Evolutionary conservation across 2,329 filamentous ascomycete genomes (phyloP), one percentile per base, ranked within the genome.

Genomic region (Apiospora hydei): DNA sequence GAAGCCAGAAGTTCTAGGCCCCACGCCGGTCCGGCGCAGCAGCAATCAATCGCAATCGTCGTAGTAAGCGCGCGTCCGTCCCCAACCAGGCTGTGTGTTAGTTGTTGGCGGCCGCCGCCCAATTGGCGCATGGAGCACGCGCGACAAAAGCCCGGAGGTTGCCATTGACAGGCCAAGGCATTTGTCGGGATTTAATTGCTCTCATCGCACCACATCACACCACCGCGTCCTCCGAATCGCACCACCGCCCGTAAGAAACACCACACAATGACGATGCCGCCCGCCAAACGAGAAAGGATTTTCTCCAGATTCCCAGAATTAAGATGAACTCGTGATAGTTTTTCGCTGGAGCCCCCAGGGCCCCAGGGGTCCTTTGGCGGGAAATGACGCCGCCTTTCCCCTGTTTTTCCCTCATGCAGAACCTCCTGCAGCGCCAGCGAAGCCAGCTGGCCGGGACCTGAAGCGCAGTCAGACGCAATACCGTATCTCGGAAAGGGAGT

Each of bases 251-350:
- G 34, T 21, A 38, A 41, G 18, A 64, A 64, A 18, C 57, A n/a
- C 57, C 11, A 11, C 18, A 64, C 57, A 3, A 64, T 64, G 57
- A 64, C 34, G 57, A 41, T 41, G 24, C 41, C 57, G 10, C 57
- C 57, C 57, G 57, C 34, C 21, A 41, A 64, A 41, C 57, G 57
- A n/a, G 57, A 64, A 64, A 41, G 34, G 53, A n/a, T 64, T 64
- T 41, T 64, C 34, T 64, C 57, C 57, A 21, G 57, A 64, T 64
- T 64, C 57, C 57, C 57, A 64, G 57, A 64, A 64, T 64, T 64
- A 41, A 64, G 57, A 64, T 64, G 57, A 41, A 64, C 57, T 64
- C 57, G 57, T 64, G 57, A 64, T 41, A 1, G 34, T 7, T 21
- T 64, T 64, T 41, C 41, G 18, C 10, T 64, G 57, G 57, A 51